Conservation (phyloP, 495 filamentous ascomycete species). For the Podospora pseudopauciseta region DNA sequence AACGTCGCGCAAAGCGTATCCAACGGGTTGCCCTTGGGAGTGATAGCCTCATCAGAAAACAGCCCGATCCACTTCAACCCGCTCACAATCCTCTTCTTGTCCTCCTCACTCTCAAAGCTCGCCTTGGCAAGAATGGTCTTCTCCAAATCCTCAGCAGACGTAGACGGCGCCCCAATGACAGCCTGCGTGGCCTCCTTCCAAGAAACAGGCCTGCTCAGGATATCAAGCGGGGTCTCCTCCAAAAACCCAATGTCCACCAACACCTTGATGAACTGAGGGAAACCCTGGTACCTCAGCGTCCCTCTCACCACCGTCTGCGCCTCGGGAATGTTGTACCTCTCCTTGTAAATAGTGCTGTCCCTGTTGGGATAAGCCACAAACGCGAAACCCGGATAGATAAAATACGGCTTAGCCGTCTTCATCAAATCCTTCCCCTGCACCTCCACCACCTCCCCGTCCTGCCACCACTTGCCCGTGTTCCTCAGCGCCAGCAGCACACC, state of each 20-base stretch:
- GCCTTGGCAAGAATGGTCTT: slow-evolving; percentile 72
- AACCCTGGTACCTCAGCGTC: slow-evolving; percentile 79
- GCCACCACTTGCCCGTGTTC: slow-evolving; percentile 80
- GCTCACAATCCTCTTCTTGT: slow-evolving; percentile 70
- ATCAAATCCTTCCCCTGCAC: slow-evolving; percentile 64
- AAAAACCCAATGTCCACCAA: slow-evolving; percentile 90
- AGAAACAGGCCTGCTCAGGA: slow-evolving; percentile 57
- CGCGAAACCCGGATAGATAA: slow-evolving; percentile 80
- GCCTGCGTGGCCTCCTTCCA: slow-evolving; percentile 82
- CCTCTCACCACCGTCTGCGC: slow-evolving; percentile 66
- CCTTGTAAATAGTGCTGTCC: slow-evolving; percentile 79
- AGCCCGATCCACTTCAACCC: slow-evolving; percentile 85
- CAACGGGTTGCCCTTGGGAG: slow-evolving; percentile 71
- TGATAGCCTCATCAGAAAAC: slow-evolving; percentile 73
- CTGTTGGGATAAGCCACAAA: slow-evolving; percentile 95
- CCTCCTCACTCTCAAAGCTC: slow-evolving; percentile 62
- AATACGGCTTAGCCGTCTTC: slow-evolving; percentile 84
- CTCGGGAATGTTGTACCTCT: slow-evolving; percentile 90
- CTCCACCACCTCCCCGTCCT: slow-evolving; percentile 70
- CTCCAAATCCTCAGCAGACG: slow-evolving; percentile 61
- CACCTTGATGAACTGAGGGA: slow-evolving; percentile 80
- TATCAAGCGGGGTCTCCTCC: slow-evolving; percentile 57
- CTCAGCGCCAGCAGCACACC: slow-evolving; percentile 83
- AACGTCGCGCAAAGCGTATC: slow-evolving; percentile 88
- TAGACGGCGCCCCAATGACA: slow-evolving; percentile 63